Conservation (phyloP, 257 asterid species). For the Vinca minor region DNA sequence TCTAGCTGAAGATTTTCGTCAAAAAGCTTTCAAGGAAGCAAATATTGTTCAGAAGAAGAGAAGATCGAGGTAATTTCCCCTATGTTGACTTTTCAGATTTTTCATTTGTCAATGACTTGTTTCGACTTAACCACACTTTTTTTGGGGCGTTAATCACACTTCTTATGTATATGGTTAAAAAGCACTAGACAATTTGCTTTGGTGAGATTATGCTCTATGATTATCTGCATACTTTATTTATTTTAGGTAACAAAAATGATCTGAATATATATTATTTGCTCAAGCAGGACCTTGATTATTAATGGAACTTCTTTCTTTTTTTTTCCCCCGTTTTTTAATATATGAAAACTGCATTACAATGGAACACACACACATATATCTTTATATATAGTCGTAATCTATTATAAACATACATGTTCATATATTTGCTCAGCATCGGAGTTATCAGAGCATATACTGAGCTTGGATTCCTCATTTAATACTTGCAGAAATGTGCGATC, state of each 20-base stretch:
- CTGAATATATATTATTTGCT: neutral
- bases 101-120: no score
- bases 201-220: neutral
- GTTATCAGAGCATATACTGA: constrained; percentile 13
- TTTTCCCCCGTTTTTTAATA: no score
- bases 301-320: no score
- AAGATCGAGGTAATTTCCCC: constrained; percentile 45
- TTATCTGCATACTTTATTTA: no score
- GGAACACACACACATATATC: neutral
- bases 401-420: neutral
- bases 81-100: no score
- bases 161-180: neutral
- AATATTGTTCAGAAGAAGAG: constrained; percentile 49
- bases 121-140: no score
- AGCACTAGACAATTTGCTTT: constrained; percentile 1
- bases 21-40: constrained; percentile 80
- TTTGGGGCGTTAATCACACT: neutral
- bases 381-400: neutral
- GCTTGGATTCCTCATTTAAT: constrained; percentile 14
- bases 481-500: constrained; percentile 57
- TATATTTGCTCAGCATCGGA: neutral
- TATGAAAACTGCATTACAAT: neutral
- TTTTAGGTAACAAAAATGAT: no score
- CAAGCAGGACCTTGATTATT: neutral
- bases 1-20: constrained; percentile 71